Evolutionary conservation across 805 yeast species (phyloP), one percentile per base, ranked within the genome.

Genomic region (Helenozyma rhizophorensis): DNA sequence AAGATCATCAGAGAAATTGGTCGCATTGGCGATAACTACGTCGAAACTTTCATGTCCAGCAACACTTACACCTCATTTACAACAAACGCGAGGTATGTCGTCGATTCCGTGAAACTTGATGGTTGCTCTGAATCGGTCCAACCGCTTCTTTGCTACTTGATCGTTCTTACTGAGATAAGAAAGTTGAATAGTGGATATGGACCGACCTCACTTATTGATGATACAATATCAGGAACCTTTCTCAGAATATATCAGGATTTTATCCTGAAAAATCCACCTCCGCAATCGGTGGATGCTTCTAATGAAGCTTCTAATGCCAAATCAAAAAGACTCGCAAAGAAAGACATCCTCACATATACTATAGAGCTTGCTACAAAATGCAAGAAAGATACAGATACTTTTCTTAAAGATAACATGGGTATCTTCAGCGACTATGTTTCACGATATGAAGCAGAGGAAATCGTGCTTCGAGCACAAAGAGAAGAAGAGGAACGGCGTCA

Each of bases 131-230:
- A 60, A 1, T 51, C 60, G 3, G 61, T 69, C 17, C 56, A 65
- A 17, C 53, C 63, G 2, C 47, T 60, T 13, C 46, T 78, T 2
- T 65, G 71, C 30, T 60, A 72, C 22, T 48, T 83, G 10, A 58
- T 56, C 34, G 78, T 78, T 14, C 51, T 75, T 8, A 64, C 70
- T 11, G 89, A 81, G 30, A 66, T 83, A 47, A 68, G 85, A 41
- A 72, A 81, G 38, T 68, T 82, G 58, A 85, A 87, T 39, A 83
- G 81, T 51, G 94, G 94, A 0, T 80, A 80, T 53, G 90, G 88
- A 0, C 78, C 93, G 3, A 83, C 93, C 0, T 76, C 86, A 0
- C 55, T 72, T 23, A 73, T 83, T 34, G 95, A 85, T 54, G 93
- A 85, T 41, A 73, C 85, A 0, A 75, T 75, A 39, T 78, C 79